Base-by-base conservation (phyloP, 495 filamentous ascomycete genomes). In the Astrocystis sublimbata region DNA sequence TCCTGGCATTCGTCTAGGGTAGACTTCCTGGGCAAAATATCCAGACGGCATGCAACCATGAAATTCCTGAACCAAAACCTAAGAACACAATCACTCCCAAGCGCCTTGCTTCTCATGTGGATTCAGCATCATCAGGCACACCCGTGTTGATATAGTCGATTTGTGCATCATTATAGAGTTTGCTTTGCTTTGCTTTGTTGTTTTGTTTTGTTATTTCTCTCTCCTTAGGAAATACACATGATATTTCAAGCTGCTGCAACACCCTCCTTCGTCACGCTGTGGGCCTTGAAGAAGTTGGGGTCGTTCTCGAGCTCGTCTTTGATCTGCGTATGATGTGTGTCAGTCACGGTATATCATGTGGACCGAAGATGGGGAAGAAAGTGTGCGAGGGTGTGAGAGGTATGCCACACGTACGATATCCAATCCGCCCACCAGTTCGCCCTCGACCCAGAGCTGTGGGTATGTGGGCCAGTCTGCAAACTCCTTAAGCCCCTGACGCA, bases 391-490 rank as follows among this genome's bases (percentile, higher is more conserved):
- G 50, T 26, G 33, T 42, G 15, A 17, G 7, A 46, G 52, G 28
- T 21, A 26, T 26, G 8, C 5, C 31, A n/a, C 56, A 89, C 92
- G 71, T 79, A 98, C 94, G 75, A 98, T 98, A 79, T 98, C 96
- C 70, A 99, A 79, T 2, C 92, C 93, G 38, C 93, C 92, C n/a
- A 96, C 86, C 61, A 97, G 73, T 68, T 93, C 87, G 1, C 93
- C 92, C 58, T 81, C 77, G 8, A 93, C 81, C 84, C 90, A 97
- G 54, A 97, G 76, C 75, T 97, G 93, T 13, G 93, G 92, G 76
- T 90, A 99, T 1, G 94, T 99, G 2, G 94, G 96, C 94, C 94
- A 98, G 47, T 97, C 93, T 10, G 92, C 90, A 74, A 89, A 97
- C 72, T 89, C 87, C 83, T 98, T 99, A 68, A 99, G 75, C 5